Evolutionary conservation across 2,329 filamentous ascomycete genomes (phyloP).

Genomic region (Tolypocladium ophioglossoides): DNA sequence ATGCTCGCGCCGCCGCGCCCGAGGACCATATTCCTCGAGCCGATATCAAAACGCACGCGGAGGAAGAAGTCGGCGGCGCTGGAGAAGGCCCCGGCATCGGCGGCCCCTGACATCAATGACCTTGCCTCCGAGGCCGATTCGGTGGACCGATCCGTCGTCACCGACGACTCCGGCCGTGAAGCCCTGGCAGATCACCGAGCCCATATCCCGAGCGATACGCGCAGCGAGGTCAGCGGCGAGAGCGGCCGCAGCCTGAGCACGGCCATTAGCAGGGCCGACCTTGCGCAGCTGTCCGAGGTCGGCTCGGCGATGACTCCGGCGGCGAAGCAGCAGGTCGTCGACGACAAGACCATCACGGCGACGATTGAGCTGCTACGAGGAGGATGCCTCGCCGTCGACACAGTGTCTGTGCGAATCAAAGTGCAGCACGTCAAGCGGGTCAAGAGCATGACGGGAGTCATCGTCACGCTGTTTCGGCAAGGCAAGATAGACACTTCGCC

Average conservation of each 20-base stretch:
- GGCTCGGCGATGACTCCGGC: constrained; percentile 17
- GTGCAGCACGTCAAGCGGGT: constrained; percentile 84
- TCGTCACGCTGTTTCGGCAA: constrained; percentile 85
- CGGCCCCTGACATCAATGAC: constrained; percentile 28
- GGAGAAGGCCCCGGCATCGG: constrained; percentile 30
- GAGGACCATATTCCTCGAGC: constrained; percentile 77
- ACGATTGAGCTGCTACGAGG: constrained; percentile 74
- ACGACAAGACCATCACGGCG: constrained; percentile 73
- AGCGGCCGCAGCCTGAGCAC: constrained; percentile 59
- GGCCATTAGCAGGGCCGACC: constrained; percentile 41
- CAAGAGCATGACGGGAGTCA: constrained; percentile 85
- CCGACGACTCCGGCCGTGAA: constrained; percentile 30
- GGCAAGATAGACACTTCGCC: constrained; percentile 76
- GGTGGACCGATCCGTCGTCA: constrained; percentile 27
- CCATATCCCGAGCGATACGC: constrained; percentile 40
- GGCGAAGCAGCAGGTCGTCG: constrained; percentile 32
- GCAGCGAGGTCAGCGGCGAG: constrained; percentile 62
- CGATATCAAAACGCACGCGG: constrained; percentile 61
- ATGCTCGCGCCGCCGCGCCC: constrained; percentile 63
- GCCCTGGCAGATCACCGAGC: constrained; percentile 25
- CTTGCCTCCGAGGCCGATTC: constrained; percentile 22
- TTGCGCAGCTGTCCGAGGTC: constrained; percentile 23
- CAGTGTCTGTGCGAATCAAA: constrained; percentile 65
- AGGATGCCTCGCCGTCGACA: constrained; percentile 78
- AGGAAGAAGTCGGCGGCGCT: constrained; percentile 43